Evolutionary conservation across 345 rosid species (phyloP), one percentile per base, ranked within the genome.

Genomic region (Ricinus communis): DNA sequence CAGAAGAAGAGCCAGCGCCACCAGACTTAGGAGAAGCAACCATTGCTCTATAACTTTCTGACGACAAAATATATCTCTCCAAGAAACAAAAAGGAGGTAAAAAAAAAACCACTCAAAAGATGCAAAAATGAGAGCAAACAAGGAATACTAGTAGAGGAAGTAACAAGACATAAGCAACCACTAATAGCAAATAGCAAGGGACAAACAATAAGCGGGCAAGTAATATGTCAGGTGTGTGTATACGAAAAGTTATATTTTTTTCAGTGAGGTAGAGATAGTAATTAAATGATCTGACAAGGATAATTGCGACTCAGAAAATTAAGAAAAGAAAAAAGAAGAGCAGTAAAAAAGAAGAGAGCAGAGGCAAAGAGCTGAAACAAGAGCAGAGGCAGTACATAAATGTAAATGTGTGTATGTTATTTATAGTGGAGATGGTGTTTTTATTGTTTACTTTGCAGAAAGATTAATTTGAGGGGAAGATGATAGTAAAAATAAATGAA

Each of bases 241-340:
- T 40, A 74, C 38, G 49, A 63, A 68, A 70, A 33, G 54, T 53
- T 18, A 56, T 14, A 1, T 56, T 12, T 4, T 25, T 49, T 24
- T 18, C 30, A 51, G 72, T 62, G 75, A 79, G 91, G 87, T 83
- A 86, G 84, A 76, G 28, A 79, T 75, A 81, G 96, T 92, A 88
- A 91, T 78, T 84, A 83, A 71, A 27, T 72, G 36, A 31, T 28
- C 88, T 88, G 93, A 87, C 89, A 86, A 68, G 88, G 85, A 86
- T 77, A 76, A 83, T 82, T 82, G 83, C 50, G 65, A 62, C 65
- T 66, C 62, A 71, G 51, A 80, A 61, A 54, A 13, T 54, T n/a
- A 16, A 43, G n/a, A 65, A 69, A 46, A 69, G 16, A 38, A 50
- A 38, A 50, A 12, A 71, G 10, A 11, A 31, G 24, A 12, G 24